These are phyloP conservation scores for Russula virescens DNA, from an alignment of 768 basidiomycete species.

Conservation along the genomic window DNA sequence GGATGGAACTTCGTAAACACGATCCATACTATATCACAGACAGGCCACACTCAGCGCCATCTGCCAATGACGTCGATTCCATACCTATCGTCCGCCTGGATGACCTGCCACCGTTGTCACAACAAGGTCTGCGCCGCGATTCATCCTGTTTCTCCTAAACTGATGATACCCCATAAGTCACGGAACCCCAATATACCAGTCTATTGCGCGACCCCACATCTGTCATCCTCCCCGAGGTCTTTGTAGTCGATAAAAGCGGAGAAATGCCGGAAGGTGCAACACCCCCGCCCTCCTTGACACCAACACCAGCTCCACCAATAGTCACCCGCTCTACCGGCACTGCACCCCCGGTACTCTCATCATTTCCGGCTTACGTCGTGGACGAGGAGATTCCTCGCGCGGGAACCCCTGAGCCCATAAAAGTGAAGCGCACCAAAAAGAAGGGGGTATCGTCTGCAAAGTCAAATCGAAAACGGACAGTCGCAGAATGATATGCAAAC, in stretches of 20 bases:
- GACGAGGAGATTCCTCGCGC: slow-evolving; percentile 46
- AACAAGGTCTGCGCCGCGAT: slow-evolving; percentile 29
- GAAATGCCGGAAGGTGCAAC: slow-evolving; percentile 23
- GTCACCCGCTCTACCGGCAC: slow-evolving; percentile 20
- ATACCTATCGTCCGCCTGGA: slow-evolving; percentile 90
- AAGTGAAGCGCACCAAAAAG: slow-evolving; percentile 70
- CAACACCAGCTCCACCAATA: slow-evolving; percentile 26
- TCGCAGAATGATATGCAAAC: slow-evolving; percentile 24
- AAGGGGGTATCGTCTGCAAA: slow-evolving; percentile 48
- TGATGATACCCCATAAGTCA: neutral
- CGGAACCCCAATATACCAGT: slow-evolving; percentile 6
- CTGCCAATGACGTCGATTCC: slow-evolving; percentile 66
- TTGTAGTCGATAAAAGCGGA: slow-evolving; percentile 21
- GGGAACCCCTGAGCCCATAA: slow-evolving; percentile 64
- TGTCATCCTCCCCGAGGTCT: slow-evolving; percentile 8
- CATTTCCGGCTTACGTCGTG: slow-evolving; percentile 52
- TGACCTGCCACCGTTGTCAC: slow-evolving; percentile 47
- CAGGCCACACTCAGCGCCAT: slow-evolving; percentile 39
- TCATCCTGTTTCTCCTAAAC: neutral
- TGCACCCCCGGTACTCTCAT: slow-evolving; percentile 28
- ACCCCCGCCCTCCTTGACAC: slow-evolving; percentile 15
- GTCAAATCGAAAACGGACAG: slow-evolving; percentile 71
- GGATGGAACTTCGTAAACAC: slow-evolving; percentile 68
- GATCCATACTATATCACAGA: slow-evolving; percentile 92
- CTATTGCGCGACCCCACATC: slow-evolving; percentile 19